Base-by-base conservation (phyloP, 2,329 filamentous ascomycete genomes). In the Penicillium sclerotiorum region DNA sequence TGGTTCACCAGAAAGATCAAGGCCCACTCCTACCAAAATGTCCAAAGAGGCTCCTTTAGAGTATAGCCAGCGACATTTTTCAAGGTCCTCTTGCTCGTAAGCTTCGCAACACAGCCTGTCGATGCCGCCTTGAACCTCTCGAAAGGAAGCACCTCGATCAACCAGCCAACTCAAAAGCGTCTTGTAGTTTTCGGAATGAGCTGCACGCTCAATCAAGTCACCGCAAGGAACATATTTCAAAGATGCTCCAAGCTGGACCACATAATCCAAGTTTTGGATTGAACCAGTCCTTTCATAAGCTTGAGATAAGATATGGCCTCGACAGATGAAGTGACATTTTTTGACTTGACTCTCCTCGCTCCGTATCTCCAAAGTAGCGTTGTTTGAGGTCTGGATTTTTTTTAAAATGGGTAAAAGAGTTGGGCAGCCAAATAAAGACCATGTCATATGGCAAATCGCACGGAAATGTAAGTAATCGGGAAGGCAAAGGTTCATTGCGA, bases 401-500 rank as follows among this genome's bases (percentile, higher is more conserved):
- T 49, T 32, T 25, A 8, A 32, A 15, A 49, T 37, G 22, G 35
- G 33, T n/a, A 50, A 36, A 28, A 50, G 42, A 42, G 41, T 28
- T 35, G 25, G 7, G 8, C 36, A 27, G 20, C 27, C 21, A 21
- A 50, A 50, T 20, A 41, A 21, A 28, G 15, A 23, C 42, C 41
- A 45, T 35, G 47, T 50, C 42, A 12, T 22, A 13, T n/a, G 36
- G 42, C 47, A 50, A 50, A 45, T 18, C 28, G 47, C 47, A 45
- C 42, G 27, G 47, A 50, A 50, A 41, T 21, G 47, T 35, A 50
- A 45, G 47, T 50, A 50, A 46, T 50, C 47, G 36, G 22, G 41
- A 45, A 50, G 30, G 42, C 20, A n/a, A 41, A 50, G 47, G 13
- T 45, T 50, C 27, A 36, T 45, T 35, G 47, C 47, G 42, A 50